Percentiles rank a stretch among this genome's conserved stretches.
Evolutionary conservation across 805 yeast genomes (phyloP).

Genomic region (Wickerhamiella shivajii): DNA sequence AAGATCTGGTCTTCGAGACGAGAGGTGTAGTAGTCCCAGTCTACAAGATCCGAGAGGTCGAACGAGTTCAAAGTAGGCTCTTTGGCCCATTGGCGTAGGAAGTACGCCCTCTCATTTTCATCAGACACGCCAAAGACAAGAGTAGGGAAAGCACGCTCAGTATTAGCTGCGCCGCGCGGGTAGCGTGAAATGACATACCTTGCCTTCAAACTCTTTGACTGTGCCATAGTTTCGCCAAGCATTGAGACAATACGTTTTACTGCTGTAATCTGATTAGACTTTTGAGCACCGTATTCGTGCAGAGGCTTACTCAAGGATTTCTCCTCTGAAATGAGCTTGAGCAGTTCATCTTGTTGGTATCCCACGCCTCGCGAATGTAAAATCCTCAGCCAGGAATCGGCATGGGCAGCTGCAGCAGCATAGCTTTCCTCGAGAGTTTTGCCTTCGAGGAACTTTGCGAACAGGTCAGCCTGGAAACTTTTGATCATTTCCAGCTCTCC

Average conservation of each 20-base stretch:
- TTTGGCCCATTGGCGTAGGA: slow-evolving; percentile 71
- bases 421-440: slow-evolving; percentile 65
- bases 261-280: slow-evolving; percentile 90
- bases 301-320: slow-evolving; percentile 87
- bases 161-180: slow-evolving; percentile 77
- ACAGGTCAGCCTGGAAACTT: slow-evolving; percentile 88
- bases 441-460: slow-evolving; percentile 83
- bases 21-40: slow-evolving; percentile 87
- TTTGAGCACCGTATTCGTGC: slow-evolving; percentile 77
- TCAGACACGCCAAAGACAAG: slow-evolving; percentile 82
- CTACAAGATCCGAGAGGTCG: slow-evolving; percentile 79
- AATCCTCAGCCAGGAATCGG: slow-evolving; percentile 92
- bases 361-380: slow-evolving; percentile 73
- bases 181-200: slow-evolving; percentile 77
- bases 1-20: slow-evolving; percentile 86
- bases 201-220: slow-evolving; percentile 91
- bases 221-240: slow-evolving; percentile 90
- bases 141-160: slow-evolving; percentile 94
- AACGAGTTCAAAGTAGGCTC: slow-evolving; percentile 64
- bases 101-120: slow-evolving; percentile 46
- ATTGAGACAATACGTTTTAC: slow-evolving; percentile 89
- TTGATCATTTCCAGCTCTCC: slow-evolving; percentile 91
- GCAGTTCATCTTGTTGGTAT: slow-evolving; percentile 46
- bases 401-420: slow-evolving; percentile 77
- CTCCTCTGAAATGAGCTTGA: slow-evolving; percentile 90